Base-by-base conservation (phyloP, 192 early-diverging fungal species). In the Coemansia sp. region DNA sequence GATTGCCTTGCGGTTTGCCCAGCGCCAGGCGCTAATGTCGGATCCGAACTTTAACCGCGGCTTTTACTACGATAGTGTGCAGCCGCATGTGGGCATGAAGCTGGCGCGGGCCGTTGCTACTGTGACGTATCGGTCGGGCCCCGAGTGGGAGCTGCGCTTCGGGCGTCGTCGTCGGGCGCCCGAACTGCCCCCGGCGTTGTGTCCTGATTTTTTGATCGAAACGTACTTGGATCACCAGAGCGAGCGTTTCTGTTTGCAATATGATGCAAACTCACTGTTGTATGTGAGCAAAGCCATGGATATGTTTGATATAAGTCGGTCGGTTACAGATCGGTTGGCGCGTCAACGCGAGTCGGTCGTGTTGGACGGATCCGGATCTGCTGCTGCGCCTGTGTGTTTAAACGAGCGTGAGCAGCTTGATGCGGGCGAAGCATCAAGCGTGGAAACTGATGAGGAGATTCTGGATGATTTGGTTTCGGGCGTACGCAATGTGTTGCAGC, bases 261-360 rank as follows among this genome's bases (percentile, higher is more conserved):
- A 96, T 76, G 96, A 97, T 70, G 84, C 95, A 47, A 96, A 96
- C 67, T 95, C 93, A 5, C 76, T 95, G 15, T 67, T 98, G 12
- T 98, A 96, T 67, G 86, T 98, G 19, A 94, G 93, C 57, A 96
- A 97, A 71, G 91, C 96, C 43, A 98, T 98, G 96, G 96, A 98
- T 64, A 86, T 98, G 89, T 98, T 98, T 84, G 94, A 98, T 70
- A 91, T 98, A 80, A 91, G 89, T 29, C 67, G 66, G 1, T 86
- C 87, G 6, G 71, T 79, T 21, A 70, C 81, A 3, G 62, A 68
- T 32, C 66, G 68, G 21, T 72, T 89, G 2, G 53, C 54, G 0
- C 14, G 60, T 6, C 84, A 85, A 39, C 72, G 88, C 27, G 57
- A 71, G 5, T 27, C 52, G 10, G 87, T 83, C 58, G 43, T 23